Base-by-base conservation (phyloP, 345 rosid species). In the Punica granatum region DNA sequence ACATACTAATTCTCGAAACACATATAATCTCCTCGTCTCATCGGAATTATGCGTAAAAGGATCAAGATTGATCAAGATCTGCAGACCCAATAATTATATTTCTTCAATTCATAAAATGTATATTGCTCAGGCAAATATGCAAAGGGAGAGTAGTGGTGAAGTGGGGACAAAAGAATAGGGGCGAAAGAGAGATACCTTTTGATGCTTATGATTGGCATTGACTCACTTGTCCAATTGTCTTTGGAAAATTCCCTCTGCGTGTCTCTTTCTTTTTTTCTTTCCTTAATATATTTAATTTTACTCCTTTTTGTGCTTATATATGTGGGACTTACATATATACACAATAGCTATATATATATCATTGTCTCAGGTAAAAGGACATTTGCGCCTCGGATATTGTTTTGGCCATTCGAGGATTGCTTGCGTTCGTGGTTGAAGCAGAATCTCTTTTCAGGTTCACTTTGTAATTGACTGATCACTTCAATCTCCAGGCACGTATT, bases 181-280 rank as follows among this genome's bases (percentile, higher is more conserved):
- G 26, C 15, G 21, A 68, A 28, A 51, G 43, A 34, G 75, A 70
- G 82, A 56, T 69, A 64, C 76, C 72, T 68, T 79, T 70, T 74
- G 79, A 73, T 66, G 73, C 74, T 63, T 76, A 85, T 85, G 85
- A 87, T 87, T 78, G 86, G 82, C 82, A 80, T 81, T 64, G 81
- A 81, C 83, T 79, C 41, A 9, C 34, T 85, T 85, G 84, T 81
- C 84, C 77, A 69, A 67, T 63, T 74, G 76, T 72, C 68, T 68
- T 80, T 87, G 83, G 86, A 85, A 83, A 80, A 74, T 78, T 85
- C 72, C 3, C 78, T 53, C 73, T n/a, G n/a, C n/a, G n/a, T n/a
- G n/a, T n/a, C 74, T 56, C 16, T 49, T 34, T 32, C 34, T 30
- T 26, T 56, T 26, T 56, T 11, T 28, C 26, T 56, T 56, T 56